Percentiles rank a stretch among this genome's conserved stretches.
These are phyloP conservation scores for Mycena epipterygia DNA, from an alignment of 768 basidiomycete species.

Conservation along the genomic window DNA sequence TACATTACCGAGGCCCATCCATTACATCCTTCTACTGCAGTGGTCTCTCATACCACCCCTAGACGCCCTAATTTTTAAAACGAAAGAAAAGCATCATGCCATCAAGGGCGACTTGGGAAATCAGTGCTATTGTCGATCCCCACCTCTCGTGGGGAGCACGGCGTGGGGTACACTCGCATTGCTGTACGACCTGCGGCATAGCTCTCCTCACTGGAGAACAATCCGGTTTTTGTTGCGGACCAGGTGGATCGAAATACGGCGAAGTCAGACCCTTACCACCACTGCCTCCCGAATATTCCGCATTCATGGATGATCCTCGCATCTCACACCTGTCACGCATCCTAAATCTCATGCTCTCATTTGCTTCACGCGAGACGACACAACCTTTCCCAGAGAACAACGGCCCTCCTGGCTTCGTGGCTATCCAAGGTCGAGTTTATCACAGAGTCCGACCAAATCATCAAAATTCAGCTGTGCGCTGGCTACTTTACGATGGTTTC, in stretches of 20 bases:
- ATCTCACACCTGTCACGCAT: slow-evolving; percentile 42
- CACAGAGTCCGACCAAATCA: slow-evolving; percentile 47
- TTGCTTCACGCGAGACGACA: slow-evolving; percentile 37
- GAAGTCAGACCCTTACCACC: slow-evolving; percentile 45
- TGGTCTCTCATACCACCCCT: no score
- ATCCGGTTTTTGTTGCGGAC: slow-evolving; percentile 50
- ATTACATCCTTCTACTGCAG: no score
- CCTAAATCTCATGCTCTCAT: slow-evolving; percentile 42
- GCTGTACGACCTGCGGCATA: slow-evolving; percentile 41
- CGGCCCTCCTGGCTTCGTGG: slow-evolving; percentile 29
- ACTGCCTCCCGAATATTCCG: slow-evolving; percentile 34
- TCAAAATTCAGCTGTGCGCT: slow-evolving; percentile 43
- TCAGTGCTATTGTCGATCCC: no score
- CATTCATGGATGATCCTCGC: slow-evolving; percentile 41
- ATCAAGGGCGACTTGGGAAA: no score
- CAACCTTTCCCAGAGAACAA: slow-evolving; percentile 38
- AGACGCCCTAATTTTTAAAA: no score
- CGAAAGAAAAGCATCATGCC: no score
- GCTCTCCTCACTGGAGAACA: slow-evolving; percentile 46
- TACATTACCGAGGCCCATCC: no score
- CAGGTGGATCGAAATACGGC: slow-evolving; percentile 33
- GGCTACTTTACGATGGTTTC: slow-evolving; percentile 51
- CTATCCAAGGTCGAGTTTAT: slow-evolving; percentile 49
- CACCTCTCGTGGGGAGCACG: no score
- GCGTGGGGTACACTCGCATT: no score